These are phyloP conservation scores for Plasmodium coatneyi DNA, from an alignment of 169 alveolate species.

Conservation along the genomic window DNA sequence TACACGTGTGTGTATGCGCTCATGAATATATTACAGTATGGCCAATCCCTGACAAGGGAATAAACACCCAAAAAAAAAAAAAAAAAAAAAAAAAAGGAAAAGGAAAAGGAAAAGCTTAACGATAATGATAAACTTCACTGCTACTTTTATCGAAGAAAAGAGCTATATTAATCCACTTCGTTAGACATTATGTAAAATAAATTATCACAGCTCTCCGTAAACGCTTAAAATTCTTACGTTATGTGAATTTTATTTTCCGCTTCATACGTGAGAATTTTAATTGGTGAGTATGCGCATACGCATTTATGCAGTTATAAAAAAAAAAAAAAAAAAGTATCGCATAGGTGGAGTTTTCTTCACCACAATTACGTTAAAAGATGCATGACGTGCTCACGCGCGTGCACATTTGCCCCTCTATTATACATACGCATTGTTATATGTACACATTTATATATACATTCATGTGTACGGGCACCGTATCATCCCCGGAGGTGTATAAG, in stretches of 20 bases:
- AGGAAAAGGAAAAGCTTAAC: background rate
- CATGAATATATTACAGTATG: background rate
- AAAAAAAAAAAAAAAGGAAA: background rate
- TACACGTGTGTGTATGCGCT: background rate
- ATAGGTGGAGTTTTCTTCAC: background rate
- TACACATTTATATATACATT: background rate
- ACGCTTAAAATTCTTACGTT: background rate
- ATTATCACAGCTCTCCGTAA: background rate
- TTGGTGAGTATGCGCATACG: background rate
- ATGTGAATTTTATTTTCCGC: background rate
- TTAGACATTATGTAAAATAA: background rate
- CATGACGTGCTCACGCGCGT: background rate
- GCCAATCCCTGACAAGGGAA: background rate
- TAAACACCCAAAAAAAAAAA: constrained; percentile 1
- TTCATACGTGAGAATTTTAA: background rate
- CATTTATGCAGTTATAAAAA: background rate
- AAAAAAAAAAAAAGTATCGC: background rate
- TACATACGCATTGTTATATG: background rate
- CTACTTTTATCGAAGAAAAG: background rate
- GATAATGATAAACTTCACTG: background rate
- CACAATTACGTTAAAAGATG: background rate
- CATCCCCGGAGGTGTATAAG: background rate
- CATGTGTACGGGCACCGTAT: background rate
- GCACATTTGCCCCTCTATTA: background rate
- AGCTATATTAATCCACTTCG: background rate